phyloP scores from a whole-genome alignment of 352 stramenopile genomes.

The Pythium periplocum region DNA sequence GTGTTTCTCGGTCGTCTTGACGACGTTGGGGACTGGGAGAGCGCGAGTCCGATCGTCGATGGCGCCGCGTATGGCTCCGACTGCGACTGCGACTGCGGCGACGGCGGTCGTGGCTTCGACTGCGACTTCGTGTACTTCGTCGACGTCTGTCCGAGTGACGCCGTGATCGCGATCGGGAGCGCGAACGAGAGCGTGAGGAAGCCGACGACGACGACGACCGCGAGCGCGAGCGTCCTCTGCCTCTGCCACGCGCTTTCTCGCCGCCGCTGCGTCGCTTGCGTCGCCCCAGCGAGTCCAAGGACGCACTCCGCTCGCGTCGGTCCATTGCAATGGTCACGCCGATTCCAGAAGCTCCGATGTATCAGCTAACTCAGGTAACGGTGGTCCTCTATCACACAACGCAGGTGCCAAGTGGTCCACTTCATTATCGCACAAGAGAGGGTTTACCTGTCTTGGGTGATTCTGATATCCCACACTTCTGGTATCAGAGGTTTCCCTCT shows the following conservation, averaged over 20 bases:
- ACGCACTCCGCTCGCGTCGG: conserved; percentile 44
- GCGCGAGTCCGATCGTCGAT: conserved; percentile 12
- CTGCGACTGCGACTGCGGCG: conserved; percentile 25
- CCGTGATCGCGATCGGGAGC: conserved; percentile 25
- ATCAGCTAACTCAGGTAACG: no score
- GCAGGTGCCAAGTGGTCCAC: no score
- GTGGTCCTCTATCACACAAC: no score
- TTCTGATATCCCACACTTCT: no score
- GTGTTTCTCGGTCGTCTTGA: background rate
- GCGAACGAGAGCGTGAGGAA: conserved; percentile 17
- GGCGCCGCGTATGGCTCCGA: conserved; percentile 20
- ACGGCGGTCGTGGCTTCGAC: conserved; percentile 9
- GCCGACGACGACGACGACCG: conserved; percentile 12
- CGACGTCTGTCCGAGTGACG: background rate
- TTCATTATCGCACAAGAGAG: no score
- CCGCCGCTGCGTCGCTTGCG: conserved; percentile 15
- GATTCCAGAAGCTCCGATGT: no score
- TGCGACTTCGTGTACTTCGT: conserved; percentile 24
- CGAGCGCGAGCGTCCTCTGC: conserved; percentile 5
- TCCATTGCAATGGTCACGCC: no score
- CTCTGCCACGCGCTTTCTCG: conserved; percentile 9
- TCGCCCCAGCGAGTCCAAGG: conserved; percentile 62
- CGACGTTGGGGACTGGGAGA: conserved; percentile 9
- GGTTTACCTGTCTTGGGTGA: no score
- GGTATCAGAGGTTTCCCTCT: no score